A percentile compares a stretch with the other conserved stretches of the same genome.
phyloP scores from a whole-genome alignment of 352 stramenopile species.

The Phytophthora hibernalis region DNA sequence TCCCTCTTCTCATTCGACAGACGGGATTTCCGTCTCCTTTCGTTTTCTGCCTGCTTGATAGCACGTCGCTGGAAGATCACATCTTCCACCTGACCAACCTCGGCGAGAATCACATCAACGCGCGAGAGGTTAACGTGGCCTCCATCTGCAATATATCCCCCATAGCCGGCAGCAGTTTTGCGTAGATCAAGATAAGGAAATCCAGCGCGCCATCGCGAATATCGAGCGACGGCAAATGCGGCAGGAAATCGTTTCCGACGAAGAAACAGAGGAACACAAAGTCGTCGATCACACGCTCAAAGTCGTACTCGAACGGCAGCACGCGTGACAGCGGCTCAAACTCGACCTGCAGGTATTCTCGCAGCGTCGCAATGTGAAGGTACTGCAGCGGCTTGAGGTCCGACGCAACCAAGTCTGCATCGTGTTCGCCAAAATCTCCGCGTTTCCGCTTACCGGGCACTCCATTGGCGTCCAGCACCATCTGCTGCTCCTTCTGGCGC shows the following conservation, averaged over 20 bases:
- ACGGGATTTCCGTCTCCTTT: conserved; percentile 68
- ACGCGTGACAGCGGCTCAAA: conserved; percentile 87
- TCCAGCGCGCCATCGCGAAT: conserved; percentile 99
- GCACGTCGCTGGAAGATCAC: conserved; percentile 93
- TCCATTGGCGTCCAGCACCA: conserved; percentile 76
- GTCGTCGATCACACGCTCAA: conserved; percentile 99
- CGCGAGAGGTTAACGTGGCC: conserved; percentile 95
- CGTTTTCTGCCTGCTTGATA: conserved; percentile 86
- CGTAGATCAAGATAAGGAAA: conserved; percentile 98
- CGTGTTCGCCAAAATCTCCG: conserved; percentile 87
- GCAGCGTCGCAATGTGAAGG: conserved; percentile 93
- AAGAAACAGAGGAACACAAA: conserved; percentile 99
- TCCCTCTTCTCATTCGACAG: conserved; percentile 79
- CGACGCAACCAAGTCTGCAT: conserved; percentile 75
- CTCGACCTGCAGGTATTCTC: conserved; percentile 95
- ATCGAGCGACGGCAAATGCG: conserved; percentile 97
- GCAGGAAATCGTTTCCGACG: conserved; percentile 99
- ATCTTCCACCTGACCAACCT: conserved; percentile 97
- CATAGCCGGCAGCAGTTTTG: conserved; percentile 78
- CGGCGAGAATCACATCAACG: conserved; percentile 96
- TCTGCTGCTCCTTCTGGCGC: conserved; percentile 70
- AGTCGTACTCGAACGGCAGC: conserved; percentile 95
- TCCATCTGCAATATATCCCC: conserved; percentile 96
- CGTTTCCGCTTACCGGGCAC: conserved; percentile 77
- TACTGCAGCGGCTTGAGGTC: conserved; percentile 94